Evolutionary conservation across 2,329 filamentous ascomycete species (phyloP).

Genomic region (Aspergillus ustus): DNA sequence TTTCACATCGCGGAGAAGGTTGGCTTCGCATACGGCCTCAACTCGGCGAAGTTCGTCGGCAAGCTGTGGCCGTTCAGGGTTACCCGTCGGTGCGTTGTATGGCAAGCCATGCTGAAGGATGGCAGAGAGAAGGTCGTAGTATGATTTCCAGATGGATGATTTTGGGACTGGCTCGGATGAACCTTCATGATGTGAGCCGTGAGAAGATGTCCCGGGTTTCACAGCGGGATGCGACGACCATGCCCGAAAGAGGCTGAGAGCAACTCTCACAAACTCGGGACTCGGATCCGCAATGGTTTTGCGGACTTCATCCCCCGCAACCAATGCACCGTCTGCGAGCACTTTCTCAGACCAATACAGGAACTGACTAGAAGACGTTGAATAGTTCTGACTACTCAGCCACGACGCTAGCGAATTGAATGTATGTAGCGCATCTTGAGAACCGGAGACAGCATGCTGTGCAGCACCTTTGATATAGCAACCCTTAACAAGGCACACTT

Average conservation of each 20-base stretch:
- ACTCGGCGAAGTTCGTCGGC: conserved; percentile 77
- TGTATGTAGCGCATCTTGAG: conserved; percentile 65
- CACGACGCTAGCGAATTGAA: conserved; percentile 70
- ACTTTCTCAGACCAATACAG: conserved; percentile 79
- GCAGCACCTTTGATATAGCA: conserved; percentile 73
- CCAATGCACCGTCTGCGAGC: conserved; percentile 74
- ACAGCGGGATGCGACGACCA: conserved; percentile 47
- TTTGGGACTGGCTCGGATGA: conserved; percentile 31
- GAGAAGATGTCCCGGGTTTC: conserved; percentile 26
- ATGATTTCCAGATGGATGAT: conserved; percentile 76
- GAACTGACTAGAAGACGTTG: conserved; percentile 62
- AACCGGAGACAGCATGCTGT: conserved; percentile 47
- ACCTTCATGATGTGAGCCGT: conserved; percentile 23
- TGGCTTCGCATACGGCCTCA: conserved; percentile 76
- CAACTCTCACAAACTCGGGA: conserved; percentile 38
- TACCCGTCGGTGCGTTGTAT: conserved; percentile 42
- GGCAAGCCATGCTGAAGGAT: conserved; percentile 63
- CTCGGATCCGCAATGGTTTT: conserved; percentile 26
- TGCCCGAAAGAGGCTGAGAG: conserved; percentile 54
- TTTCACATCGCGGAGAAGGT: conserved; percentile 75
- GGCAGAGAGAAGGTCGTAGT: conserved; percentile 79
- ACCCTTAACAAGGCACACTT: conserved; percentile 78
- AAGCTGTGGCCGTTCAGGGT: conserved; percentile 64
- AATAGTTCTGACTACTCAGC: conserved; percentile 49
- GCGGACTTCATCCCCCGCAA: conserved; percentile 61